A percentile compares a stretch with the other conserved stretches of the same genome.
These are phyloP conservation scores for Colletotrichum musae DNA, from an alignment of 2,329 filamentous ascomycete species.

Conservation along the genomic window DNA sequence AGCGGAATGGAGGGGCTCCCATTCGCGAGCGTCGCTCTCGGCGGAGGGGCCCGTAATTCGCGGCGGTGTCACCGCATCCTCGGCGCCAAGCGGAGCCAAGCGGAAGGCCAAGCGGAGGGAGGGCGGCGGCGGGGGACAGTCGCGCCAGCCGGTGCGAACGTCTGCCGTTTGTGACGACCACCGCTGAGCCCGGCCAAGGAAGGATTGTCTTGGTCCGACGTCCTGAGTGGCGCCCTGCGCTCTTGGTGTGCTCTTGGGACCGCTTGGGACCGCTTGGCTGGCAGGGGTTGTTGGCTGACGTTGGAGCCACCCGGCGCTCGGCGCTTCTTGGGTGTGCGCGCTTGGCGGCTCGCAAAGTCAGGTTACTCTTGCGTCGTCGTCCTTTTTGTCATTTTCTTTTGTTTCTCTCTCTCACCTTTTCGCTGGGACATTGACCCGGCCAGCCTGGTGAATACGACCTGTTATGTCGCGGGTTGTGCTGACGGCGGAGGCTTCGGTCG, in stretches of 20 bases:
- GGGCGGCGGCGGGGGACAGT: not conserved
- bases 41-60: constrained; percentile 28
- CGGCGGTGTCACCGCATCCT: constrained; percentile 23
- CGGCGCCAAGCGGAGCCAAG: constrained; percentile 30
- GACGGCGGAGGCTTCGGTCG: not conserved
- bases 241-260: constrained; percentile 32
- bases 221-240: constrained; percentile 6
- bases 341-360: constrained; percentile 30
- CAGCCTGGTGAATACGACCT: not conserved
- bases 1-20: not conserved
- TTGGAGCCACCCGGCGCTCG: constrained; percentile 21
- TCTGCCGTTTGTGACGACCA: constrained; percentile 14
- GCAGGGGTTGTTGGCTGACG: constrained; percentile 21
- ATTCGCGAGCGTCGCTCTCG: constrained; percentile 25
- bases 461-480: not conserved
- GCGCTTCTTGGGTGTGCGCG: constrained; percentile 36
- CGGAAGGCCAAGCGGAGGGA: no score
- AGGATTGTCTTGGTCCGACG: constrained; percentile 19
- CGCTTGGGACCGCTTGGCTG: constrained; percentile 32
- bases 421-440: not conserved
- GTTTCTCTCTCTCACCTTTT: not conserved
- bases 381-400: not conserved
- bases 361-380: not conserved
- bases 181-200: constrained; percentile 25
- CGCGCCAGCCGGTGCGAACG: constrained; percentile 4